Evolutionary conservation across 805 yeast species (phyloP), one percentile per base, ranked within the genome.

Genomic region (Pichia eremophila): DNA sequence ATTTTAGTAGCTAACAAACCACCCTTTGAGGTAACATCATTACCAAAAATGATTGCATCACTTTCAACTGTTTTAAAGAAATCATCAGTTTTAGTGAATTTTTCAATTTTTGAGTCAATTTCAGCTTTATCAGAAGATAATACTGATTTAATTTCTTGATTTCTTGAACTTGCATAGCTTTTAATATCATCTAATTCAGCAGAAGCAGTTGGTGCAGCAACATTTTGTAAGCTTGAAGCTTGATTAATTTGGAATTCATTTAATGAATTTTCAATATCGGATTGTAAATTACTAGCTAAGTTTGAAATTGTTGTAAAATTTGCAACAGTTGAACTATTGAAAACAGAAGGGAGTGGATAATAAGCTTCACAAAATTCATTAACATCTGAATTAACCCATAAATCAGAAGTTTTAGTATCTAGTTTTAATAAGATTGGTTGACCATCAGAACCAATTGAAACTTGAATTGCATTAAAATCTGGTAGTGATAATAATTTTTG

Each of bases 381-480:
- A 5, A 39, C 15, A 15, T 41, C 48, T 1, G 54, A 41, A 44
- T 74, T 68, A 18, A 80, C 77, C 85, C 85, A 81, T 12, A 82
- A 65, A 54, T 81, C 86, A 0, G 82, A 71, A 0, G 85, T 78
- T 3, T 85, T 87, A 2, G 87, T 80, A 54, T 82, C 89, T 19
- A 82, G 58, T 40, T 79, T 62, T 11, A 81, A 74, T 14, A 66
- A 67, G 5, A 80, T 64, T 15, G 68, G 63, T 56, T 79, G 80
- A 2, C 68, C 58, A 1, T 79, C 72, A 0, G 82, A 71, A 14
- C 89, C 89, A 38, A 83, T 59, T 14, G 58, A 49, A 32, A 75
- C 48, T 8, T 64, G 62, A 5, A 72, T 70, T 4, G 74, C 62
- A 51, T 70, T 72, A 28, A 52, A 54, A 34, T 41, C 51, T 7